Evolutionary conservation across 345 rosid genomes (phyloP).

Genomic region (Lenwebbia sp.): DNA sequence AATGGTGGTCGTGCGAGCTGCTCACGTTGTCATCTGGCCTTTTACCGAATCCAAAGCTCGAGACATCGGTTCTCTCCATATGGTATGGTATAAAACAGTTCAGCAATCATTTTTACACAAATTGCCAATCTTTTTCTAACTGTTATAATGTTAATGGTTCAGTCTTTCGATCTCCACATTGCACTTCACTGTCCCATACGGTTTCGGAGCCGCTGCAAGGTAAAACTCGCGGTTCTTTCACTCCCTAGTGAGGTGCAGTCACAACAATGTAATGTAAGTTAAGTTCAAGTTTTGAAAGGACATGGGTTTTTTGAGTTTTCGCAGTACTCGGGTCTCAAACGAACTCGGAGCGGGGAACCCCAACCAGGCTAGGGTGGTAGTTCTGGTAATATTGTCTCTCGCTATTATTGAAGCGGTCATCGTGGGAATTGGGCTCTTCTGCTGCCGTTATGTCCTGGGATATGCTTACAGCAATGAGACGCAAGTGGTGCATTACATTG

Average conservation of each 20-base stretch:
- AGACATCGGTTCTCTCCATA: slow-evolving; percentile 59
- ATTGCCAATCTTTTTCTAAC: not conserved
- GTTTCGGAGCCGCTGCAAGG: slow-evolving; percentile 40
- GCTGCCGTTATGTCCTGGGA: slow-evolving; percentile 19
- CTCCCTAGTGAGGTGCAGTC: not conserved
- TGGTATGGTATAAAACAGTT: slow-evolving; percentile 17
- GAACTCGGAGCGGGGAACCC: slow-evolving; percentile 43
- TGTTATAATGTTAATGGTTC: not conserved
- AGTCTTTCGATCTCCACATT: slow-evolving; percentile 33
- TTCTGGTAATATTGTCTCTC: slow-evolving; percentile 2
- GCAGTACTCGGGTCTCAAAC: slow-evolving; percentile 37
- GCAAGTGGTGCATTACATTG: slow-evolving; percentile 22
- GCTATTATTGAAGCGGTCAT: slow-evolving; percentile 11
- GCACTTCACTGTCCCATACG: slow-evolving; percentile 40
- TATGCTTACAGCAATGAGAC: slow-evolving; percentile 21
- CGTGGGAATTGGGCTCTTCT: slow-evolving; percentile 11
- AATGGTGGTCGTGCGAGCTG: slow-evolving; percentile 66
- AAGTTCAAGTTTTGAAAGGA: not conserved
- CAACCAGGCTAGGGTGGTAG: slow-evolving; percentile 16
- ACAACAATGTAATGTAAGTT: not conserved
- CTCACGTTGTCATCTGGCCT: slow-evolving; percentile 39
- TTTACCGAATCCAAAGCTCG: slow-evolving; percentile 42
- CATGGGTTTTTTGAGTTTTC: not conserved
- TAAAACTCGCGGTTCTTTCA: not conserved
- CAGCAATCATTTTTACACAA: not conserved